These are phyloP conservation scores for Anthracocystis walkeri DNA, from an alignment of 1,284 basidiomycete species.

Conservation along the genomic window DNA sequence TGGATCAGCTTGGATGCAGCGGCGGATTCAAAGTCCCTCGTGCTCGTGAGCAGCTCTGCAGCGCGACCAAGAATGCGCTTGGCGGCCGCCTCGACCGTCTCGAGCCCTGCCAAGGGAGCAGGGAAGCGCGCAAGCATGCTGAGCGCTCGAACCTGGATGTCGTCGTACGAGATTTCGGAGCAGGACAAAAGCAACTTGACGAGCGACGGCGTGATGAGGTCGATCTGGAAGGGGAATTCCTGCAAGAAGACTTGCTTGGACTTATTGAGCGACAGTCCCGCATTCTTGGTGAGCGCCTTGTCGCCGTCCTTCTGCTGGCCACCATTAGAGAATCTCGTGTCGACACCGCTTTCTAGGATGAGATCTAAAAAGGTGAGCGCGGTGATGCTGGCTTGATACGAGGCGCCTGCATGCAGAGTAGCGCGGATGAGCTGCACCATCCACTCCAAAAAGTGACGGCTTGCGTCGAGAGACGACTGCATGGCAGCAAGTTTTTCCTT, in stretches of 20 bases:
- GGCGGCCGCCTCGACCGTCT: conserved; percentile 26
- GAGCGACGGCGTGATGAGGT: conserved; percentile 41
- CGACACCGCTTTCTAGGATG: conserved; percentile 54
- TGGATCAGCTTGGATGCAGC: conserved; percentile 55
- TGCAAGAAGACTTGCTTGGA: conserved; percentile 52
- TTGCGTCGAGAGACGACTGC: conserved; percentile 25
- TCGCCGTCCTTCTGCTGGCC: conserved; percentile 12
- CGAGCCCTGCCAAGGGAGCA: conserved; percentile 46
- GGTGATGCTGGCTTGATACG: conserved; percentile 58
- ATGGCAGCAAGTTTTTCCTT: conserved; percentile 32
- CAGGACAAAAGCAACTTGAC: conserved; percentile 54
- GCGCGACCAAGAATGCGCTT: conserved; percentile 43
- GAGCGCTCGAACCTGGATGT: conserved; percentile 53
- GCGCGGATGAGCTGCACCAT: conserved; percentile 36
- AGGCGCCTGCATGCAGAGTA: conserved; percentile 62
- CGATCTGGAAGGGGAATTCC: conserved; percentile 43
- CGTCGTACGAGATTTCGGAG: conserved; percentile 60
- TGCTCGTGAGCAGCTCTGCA: conserved; percentile 48
- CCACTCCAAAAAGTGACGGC: conserved; percentile 42
- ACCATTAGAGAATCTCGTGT: conserved; percentile 32
- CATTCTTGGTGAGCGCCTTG: conserved; percentile 40
- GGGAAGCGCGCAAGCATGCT: conserved; percentile 57
- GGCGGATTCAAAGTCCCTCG: conserved; percentile 57
- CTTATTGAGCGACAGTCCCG: conserved; percentile 55
- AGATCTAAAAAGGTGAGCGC: conserved; percentile 58